Percentiles rank a stretch among this genome's conserved stretches.
phyloP scores from a whole-genome alignment of 306 rosid genomes.

The Fagus sylvatica region DNA sequence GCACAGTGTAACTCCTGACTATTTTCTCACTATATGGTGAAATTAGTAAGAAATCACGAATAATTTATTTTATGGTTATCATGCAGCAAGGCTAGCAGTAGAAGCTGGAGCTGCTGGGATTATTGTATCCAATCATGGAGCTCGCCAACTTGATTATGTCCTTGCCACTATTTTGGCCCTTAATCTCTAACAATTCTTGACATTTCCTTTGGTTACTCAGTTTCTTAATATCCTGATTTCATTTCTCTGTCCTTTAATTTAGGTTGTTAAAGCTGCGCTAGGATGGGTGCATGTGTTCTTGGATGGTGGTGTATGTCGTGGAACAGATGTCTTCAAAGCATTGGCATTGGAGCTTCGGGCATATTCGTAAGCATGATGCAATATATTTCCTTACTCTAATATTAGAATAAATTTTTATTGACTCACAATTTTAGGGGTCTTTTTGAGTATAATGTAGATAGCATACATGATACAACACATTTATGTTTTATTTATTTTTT shows the following conservation, averaged over 20 bases:
- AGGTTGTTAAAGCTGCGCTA: slow-evolving; percentile 95
- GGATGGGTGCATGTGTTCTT: slow-evolving; percentile 88
- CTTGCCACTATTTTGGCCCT: slow-evolving; percentile 85
- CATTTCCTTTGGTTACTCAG: neutral
- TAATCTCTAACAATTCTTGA: slow-evolving; percentile 5
- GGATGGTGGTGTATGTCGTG: slow-evolving; percentile 96
- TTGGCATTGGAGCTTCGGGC: slow-evolving; percentile 98
- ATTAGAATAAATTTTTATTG: too few species aligned
- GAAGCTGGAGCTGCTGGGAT: slow-evolving; percentile 91
- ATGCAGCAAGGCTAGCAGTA: slow-evolving; percentile 83
- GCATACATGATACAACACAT: too few species aligned
- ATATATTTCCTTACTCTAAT: neutral
- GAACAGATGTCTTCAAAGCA: slow-evolving; percentile 97
- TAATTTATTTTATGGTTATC: neutral
- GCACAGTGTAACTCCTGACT: slow-evolving; percentile 22
- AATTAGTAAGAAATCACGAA: slow-evolving; percentile 1
- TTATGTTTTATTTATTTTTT: too few species aligned
- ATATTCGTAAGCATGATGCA: slow-evolving; percentile 61
- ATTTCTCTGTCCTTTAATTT: neutral
- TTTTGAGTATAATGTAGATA: too few species aligned
- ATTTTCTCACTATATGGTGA: neutral
- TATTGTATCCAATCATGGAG: slow-evolving; percentile 94
- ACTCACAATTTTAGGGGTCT: too few species aligned
- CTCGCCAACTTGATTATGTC: slow-evolving; percentile 93
- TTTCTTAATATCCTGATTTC: neutral